Conservation (phyloP, 169 alveolate genomes). For the Eimeria praecox region DNA sequence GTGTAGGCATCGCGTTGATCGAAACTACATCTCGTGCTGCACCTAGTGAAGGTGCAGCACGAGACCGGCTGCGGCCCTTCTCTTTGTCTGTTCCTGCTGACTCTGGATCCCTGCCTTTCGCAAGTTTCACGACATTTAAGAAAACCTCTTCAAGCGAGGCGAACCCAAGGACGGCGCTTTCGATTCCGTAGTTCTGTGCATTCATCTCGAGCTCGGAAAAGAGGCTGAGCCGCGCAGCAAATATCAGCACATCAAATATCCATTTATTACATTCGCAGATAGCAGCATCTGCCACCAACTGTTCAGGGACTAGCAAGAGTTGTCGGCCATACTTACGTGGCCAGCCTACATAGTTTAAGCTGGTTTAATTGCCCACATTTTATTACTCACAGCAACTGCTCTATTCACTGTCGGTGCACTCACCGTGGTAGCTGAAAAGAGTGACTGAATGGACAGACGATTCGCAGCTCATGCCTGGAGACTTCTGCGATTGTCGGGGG, state of each 20-base stretch:
- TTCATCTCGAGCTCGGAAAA: constrained; percentile 46
- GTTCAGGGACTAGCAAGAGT: neutral
- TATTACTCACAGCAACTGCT: neutral
- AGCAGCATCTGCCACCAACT: neutral
- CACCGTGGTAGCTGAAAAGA: constrained; percentile 64
- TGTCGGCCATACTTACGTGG: neutral
- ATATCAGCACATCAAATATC: neutral
- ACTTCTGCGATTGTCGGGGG: constrained; percentile 39
- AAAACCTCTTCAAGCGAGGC: constrained; percentile 68
- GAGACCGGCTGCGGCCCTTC: neutral
- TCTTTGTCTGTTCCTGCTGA: neutral
- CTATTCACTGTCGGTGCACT: neutral
- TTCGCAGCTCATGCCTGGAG: constrained; percentile 67
- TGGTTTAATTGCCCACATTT: neutral
- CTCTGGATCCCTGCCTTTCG: neutral
- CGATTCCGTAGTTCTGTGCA: constrained; percentile 36
- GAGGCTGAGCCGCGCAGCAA: constrained; percentile 46
- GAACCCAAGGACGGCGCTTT: constrained; percentile 66
- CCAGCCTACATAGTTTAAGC: neutral
- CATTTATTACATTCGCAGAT: neutral
- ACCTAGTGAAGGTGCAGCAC: neutral
- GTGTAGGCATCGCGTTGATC: neutral
- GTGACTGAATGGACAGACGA: constrained; percentile 36
- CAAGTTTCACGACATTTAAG: constrained; percentile 49
- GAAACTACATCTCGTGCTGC: neutral